Conservation (phyloP, 163 green algal species). For the Dunaliella salina region DNA sequence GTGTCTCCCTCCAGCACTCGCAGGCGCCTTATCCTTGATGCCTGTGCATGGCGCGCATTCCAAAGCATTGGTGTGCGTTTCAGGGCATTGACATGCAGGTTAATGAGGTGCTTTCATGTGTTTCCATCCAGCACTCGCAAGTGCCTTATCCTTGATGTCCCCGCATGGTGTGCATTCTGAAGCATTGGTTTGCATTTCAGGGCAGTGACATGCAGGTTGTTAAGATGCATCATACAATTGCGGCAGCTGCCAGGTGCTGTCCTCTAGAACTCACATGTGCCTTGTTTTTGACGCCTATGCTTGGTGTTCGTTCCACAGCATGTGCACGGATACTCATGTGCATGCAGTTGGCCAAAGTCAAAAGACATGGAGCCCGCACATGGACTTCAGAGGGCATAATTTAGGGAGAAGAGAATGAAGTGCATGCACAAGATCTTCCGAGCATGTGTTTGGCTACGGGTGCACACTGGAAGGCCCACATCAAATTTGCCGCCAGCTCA, state of each 20-base stretch:
- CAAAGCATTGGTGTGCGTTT: neutral
- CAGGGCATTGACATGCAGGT: neutral
- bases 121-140: slow-evolving; percentile 42
- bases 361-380: too few relatives aligned
- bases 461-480: too few relatives aligned
- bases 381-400: too few relatives aligned
- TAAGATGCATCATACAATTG: too few relatives aligned
- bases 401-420: too few relatives aligned
- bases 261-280: slow-evolving; percentile 43
- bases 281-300: slow-evolving; percentile 31
- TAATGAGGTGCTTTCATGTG: slow-evolving; percentile 28
- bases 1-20: slow-evolving; percentile 38
- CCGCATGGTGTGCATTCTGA: neutral
- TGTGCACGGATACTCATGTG: neutral
- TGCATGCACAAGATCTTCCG: too few relatives aligned
- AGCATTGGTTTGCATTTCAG: neutral
- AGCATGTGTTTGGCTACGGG: too few relatives aligned
- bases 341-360: too few relatives aligned
- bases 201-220: neutral
- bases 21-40: slow-evolving; percentile 35
- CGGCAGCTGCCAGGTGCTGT: slow-evolving; percentile 42
- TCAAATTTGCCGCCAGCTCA: neutral
- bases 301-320: neutral
- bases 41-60: slow-evolving; percentile 16
- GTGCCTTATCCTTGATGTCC: slow-evolving; percentile 34